Evolutionary conservation across 192 early-diverging fungal species (phyloP), one percentile per base, ranked within the genome.

Genomic region (Coemansia sp.): DNA sequence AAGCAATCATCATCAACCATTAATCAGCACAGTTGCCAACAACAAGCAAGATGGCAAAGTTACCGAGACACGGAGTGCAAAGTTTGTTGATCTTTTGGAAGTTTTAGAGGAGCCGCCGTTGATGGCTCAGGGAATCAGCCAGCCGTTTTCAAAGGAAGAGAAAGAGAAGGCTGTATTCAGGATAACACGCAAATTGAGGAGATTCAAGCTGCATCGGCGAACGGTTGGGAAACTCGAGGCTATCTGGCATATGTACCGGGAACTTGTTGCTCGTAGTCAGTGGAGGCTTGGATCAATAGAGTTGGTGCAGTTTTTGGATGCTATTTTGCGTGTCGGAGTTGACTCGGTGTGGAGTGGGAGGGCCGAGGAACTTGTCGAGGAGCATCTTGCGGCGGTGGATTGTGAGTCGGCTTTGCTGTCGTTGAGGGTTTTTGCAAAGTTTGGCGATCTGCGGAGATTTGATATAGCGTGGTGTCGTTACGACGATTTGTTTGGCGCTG

Each of bases 371-470:
- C 58, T 78, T 40, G 70, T 57, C 2, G 48, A 50, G 25, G 49
- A 48, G 33, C 33, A 56, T n/a, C 7, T 7, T n/a, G 12, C 5
- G 40, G 51, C 25, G n/a, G 8, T n/a, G 17, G 34, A 32, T 17
- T 25, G 31, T 0, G 60, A 16, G 7, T 36, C 67, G 45, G 16
- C 31, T n/a, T 64, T 78, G 68, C 59, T 52, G 49, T 40, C 69
- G 34, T 56, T 72, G 25, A 58, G 76, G 14, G 61, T 78, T 1
- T 51, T 57, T 31, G 66, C 76, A 61, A 78, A 69, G 67, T 63
- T 62, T 31, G 70, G 76, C 25, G 71, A 78, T 36, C n/a, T 72
- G 16, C 63, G 33, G 31, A 34, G 51, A 22, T 50, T 78, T 22
- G 60, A 66, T 5, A 14, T 22, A 3, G 25, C 40, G 11, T 61